These are phyloP conservation scores for Cymodocea nodosa DNA, from an alignment of 116 monocot species.

Conservation along the genomic window DNA sequence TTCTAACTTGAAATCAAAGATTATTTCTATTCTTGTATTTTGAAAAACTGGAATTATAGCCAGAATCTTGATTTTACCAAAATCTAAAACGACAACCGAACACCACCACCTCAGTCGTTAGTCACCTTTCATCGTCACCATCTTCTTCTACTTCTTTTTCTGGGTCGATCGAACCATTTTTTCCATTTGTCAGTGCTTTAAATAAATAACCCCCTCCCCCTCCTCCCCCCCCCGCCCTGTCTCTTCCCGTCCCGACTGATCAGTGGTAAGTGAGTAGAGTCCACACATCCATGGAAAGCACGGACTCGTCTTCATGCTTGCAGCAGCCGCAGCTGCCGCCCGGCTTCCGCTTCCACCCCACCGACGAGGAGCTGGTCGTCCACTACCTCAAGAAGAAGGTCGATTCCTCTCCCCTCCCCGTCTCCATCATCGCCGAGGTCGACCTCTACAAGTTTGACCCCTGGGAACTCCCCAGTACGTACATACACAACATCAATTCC, in stretches of 20 bases:
- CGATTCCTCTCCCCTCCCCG: slow-evolving; percentile 34
- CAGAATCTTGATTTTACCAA: no score
- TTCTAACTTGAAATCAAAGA: no score
- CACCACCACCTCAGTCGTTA: no score
- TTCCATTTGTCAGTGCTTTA: neutral
- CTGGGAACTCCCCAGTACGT: slow-evolving; percentile 56
- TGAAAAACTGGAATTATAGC: no score
- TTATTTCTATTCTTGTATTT: no score
- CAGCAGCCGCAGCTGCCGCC: slow-evolving; percentile 41
- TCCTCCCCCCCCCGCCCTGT: neutral
- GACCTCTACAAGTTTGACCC: slow-evolving; percentile 76
- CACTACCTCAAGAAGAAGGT: slow-evolving; percentile 55
- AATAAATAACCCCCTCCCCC: neutral
- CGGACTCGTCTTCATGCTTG: slow-evolving; percentile 27
- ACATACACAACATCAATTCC: no score
- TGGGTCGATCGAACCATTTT: neutral
- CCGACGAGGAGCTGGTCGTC: slow-evolving; percentile 69
- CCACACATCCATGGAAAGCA: slow-evolving; percentile 28
- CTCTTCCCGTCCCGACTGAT: neutral
- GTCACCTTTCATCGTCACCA: no score
- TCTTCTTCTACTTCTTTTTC: neutral
- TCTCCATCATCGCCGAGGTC: slow-evolving; percentile 60
- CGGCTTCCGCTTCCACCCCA: slow-evolving; percentile 15
- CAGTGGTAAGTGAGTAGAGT: no score
- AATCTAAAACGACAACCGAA: no score